A percentile compares a stretch with the other conserved stretches of the same genome.
Conservation (phyloP, 2,329 filamentous ascomycete species). For the Neodidymelliopsis sp. region DNA sequence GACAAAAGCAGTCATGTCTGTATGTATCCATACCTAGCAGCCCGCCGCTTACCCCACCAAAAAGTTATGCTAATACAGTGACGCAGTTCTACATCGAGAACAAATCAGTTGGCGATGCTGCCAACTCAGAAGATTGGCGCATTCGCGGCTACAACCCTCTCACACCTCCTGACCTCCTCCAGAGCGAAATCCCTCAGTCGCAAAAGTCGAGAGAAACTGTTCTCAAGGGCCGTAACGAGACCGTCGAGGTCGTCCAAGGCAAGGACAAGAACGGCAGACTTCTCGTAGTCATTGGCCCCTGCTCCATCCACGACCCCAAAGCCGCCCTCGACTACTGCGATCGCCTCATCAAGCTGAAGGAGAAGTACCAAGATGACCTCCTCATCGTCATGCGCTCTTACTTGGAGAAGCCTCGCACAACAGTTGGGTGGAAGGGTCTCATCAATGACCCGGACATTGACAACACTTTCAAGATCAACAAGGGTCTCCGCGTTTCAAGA, state of each 20-base stretch:
- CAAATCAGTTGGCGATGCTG: constrained; percentile 57
- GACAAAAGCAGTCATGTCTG: constrained; percentile 33
- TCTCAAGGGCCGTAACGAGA: constrained; percentile 65
- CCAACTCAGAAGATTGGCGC: constrained; percentile 60
- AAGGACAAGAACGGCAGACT: constrained; percentile 64
- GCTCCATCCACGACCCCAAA: constrained; percentile 94
- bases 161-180: constrained; percentile 90
- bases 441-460: constrained; percentile 99
- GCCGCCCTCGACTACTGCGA: constrained; percentile 94
- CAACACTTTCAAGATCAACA: constrained; percentile 99
- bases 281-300: constrained; percentile 88
- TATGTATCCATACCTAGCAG: constrained; percentile 18
- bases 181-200: constrained; percentile 81
- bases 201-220: constrained; percentile 62
- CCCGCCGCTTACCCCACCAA: constrained; percentile 19
- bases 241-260: constrained; percentile 68
- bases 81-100: constrained; percentile 60
- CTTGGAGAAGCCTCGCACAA: constrained; percentile 97
- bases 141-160: constrained; percentile 89
- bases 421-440: constrained; percentile 97
- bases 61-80: constrained; percentile 24
- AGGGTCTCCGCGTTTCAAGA: constrained; percentile 84
- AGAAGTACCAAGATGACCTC: constrained; percentile 88
- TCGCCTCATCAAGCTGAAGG: constrained; percentile 78
- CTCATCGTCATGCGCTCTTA: constrained; percentile 98